Conservation (phyloP, 768 basidiomycete genomes). For the Tylopilus vinaceipallidus region DNA sequence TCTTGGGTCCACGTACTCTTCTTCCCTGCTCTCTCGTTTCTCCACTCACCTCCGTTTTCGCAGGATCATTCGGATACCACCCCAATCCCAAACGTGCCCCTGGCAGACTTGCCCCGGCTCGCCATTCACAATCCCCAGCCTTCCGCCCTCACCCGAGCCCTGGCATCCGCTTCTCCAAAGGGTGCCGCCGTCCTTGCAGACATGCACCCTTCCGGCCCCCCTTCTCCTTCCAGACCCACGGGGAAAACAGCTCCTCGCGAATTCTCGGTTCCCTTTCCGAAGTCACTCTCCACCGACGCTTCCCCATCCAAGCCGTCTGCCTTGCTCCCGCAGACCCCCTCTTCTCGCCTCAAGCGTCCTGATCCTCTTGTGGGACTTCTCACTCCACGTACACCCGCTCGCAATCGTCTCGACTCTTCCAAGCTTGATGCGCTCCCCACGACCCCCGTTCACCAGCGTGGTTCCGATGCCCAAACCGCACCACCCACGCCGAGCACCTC, state of each 20-base stretch:
- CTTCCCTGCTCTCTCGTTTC: neutral
- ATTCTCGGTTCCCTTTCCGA: slow-evolving; percentile 45
- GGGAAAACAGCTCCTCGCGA: slow-evolving; percentile 14
- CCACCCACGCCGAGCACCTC: slow-evolving; percentile 72
- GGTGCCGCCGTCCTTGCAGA: slow-evolving; percentile 34
- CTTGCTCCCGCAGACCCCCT: slow-evolving; percentile 66
- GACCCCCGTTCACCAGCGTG: slow-evolving; percentile 67
- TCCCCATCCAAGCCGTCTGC: slow-evolving; percentile 48
- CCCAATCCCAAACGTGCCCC: slow-evolving; percentile 57
- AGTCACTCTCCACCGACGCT: slow-evolving; percentile 31
- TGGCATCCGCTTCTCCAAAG: slow-evolving; percentile 76
- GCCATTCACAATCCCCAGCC: slow-evolving; percentile 45
- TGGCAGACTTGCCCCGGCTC: slow-evolving; percentile 64
- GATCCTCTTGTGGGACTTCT: slow-evolving; percentile 37
- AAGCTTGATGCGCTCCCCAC: slow-evolving; percentile 45
- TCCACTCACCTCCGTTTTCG: slow-evolving; percentile 11
- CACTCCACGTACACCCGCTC: slow-evolving; percentile 38
- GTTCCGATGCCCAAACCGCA: slow-evolving; percentile 50
- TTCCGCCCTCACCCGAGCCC: slow-evolving; percentile 65
- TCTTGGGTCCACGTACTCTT: slow-evolving; percentile 57
- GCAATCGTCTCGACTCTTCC: slow-evolving; percentile 45
- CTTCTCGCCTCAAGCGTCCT: slow-evolving; percentile 40
- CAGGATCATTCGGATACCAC: slow-evolving; percentile 50
- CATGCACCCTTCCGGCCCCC: slow-evolving; percentile 37
- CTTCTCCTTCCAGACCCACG: slow-evolving; percentile 41